Evolutionary conservation across 306 rosid genomes (phyloP), one percentile per base, ranked within the genome.

Genomic region (Castanea sativa): DNA sequence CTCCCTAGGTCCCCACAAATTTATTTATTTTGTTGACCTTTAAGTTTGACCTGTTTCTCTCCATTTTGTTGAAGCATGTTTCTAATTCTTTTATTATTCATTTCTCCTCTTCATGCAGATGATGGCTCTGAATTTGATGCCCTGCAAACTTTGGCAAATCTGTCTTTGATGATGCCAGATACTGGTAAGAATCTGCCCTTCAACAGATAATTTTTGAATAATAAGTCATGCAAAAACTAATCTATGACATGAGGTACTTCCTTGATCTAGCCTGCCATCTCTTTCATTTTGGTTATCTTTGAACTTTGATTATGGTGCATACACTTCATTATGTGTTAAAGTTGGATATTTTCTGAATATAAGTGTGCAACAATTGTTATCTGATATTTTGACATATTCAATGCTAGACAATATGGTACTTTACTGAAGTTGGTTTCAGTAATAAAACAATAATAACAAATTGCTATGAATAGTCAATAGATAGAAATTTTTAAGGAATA

Each of bases 111-210:
- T 52, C 65, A 23, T 82, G 83, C 86, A 94, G 97, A 92, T 87
- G 99, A 89, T 77, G 85, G 81, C 60, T 83, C 93, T 33, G 89
- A 92, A 65, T 90, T 94, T 73, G 97, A 90, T 89, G 99, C 99
- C 27, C 86, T 95, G 49, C 92, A 91, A 81, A 82, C 98, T 57
- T 81, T 95, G 87, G 98, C 99, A 75, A 94, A 90, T 86, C 82
- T 93, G 78, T 95, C 99, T 79, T 82, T 93, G 89, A 88, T 92
- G 97, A 89, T 95, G 96, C 98, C 97, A 16, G 85, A 90, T 57
- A 71, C 79, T 15, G 97, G 99, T 93, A 85, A 90, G 86, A 55
- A 55, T 83, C 59, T 72, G 49, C 71, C 55, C 53, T 69, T 81
- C 68, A 75, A 41, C 29, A 20, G 20, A 58, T 21, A 19, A 41